Evolutionary conservation across 1,284 basidiomycete genomes (phyloP).

Genomic region (Mycosarcoma maydis): DNA sequence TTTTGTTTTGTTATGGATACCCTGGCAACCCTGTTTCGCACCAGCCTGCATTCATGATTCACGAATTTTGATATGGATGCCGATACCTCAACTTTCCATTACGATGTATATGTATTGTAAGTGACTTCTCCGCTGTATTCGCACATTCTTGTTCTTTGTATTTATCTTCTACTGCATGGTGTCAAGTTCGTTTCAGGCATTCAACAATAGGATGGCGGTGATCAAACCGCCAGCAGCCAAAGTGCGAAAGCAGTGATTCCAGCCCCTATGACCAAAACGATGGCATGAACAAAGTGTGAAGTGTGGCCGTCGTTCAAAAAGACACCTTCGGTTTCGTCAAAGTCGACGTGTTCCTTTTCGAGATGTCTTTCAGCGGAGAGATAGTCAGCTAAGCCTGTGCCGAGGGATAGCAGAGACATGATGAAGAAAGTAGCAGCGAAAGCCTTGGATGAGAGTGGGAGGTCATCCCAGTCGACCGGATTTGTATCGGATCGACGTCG

Average conservation of each 20-base stretch:
- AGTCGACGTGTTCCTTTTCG: slow-evolving; percentile 41
- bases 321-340: slow-evolving; percentile 42
- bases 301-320: slow-evolving; percentile 43
- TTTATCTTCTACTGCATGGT: too few relatives aligned
- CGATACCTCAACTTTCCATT: background rate
- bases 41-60: too few relatives aligned
- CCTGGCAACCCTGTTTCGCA: too few relatives aligned
- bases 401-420: slow-evolving; percentile 18
- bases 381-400: slow-evolving; percentile 26
- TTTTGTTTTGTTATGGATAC: background rate
- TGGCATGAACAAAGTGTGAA: slow-evolving; percentile 10
- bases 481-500: background rate
- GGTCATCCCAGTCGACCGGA: slow-evolving; percentile 23
- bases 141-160: background rate
- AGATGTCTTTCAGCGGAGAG: slow-evolving; percentile 22
- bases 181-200: too few relatives aligned
- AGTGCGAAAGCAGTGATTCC: slow-evolving; percentile 29
- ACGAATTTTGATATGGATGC: too few relatives aligned
- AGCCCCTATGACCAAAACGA: slow-evolving; percentile 29
- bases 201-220: too few relatives aligned
- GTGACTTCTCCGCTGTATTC: too few relatives aligned
- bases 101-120: background rate
- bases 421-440: slow-evolving; percentile 29
- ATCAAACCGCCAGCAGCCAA: slow-evolving; percentile 25
- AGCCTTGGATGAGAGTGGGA: slow-evolving; percentile 17